phyloP scores from a whole-genome alignment of 2,329 filamentous ascomycete species.

The Aotearoamyces nothofagi region DNA sequence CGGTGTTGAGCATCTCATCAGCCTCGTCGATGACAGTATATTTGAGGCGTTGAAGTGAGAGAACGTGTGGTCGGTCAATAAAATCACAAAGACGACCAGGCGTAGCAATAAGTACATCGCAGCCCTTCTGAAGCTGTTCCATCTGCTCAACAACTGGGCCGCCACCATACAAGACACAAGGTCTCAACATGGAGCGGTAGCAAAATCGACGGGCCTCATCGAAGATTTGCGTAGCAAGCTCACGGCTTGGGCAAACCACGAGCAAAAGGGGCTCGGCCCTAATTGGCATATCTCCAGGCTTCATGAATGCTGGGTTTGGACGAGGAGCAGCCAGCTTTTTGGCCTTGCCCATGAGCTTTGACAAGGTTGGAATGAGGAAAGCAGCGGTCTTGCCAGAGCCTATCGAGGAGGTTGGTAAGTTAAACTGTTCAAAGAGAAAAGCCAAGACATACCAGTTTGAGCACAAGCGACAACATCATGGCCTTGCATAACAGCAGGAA shows the following conservation, averaged over 20 bases:
- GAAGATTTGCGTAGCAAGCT: slow-evolving; percentile 89
- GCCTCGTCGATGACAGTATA: slow-evolving; percentile 85
- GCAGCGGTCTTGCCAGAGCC: slow-evolving; percentile 95
- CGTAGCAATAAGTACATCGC: slow-evolving; percentile 77
- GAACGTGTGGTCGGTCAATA: slow-evolving; percentile 51
- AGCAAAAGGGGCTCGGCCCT: slow-evolving; percentile 79
- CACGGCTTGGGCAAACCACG: slow-evolving; percentile 73
- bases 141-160: slow-evolving; percentile 56
- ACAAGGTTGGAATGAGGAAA: slow-evolving; percentile 78
- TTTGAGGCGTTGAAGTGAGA: slow-evolving; percentile 63
- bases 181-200: slow-evolving; percentile 88
- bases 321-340: slow-evolving; percentile 72
- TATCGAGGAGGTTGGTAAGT: slow-evolving; percentile 26
- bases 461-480: slow-evolving; percentile 79
- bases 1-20: slow-evolving; percentile 71
- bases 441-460: slow-evolving; percentile 81
- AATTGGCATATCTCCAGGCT: slow-evolving; percentile 31
- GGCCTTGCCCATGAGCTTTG: slow-evolving; percentile 88
- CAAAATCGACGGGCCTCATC: slow-evolving; percentile 86
- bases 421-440: too few relatives aligned
- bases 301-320: slow-evolving; percentile 45
- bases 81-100: slow-evolving; percentile 79
- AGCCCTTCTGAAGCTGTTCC: slow-evolving; percentile 63
- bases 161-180: slow-evolving; percentile 81
- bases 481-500: slow-evolving; percentile 64